phyloP scores from a whole-genome alignment of 306 rosid genomes.

The Vicia villosa region DNA sequence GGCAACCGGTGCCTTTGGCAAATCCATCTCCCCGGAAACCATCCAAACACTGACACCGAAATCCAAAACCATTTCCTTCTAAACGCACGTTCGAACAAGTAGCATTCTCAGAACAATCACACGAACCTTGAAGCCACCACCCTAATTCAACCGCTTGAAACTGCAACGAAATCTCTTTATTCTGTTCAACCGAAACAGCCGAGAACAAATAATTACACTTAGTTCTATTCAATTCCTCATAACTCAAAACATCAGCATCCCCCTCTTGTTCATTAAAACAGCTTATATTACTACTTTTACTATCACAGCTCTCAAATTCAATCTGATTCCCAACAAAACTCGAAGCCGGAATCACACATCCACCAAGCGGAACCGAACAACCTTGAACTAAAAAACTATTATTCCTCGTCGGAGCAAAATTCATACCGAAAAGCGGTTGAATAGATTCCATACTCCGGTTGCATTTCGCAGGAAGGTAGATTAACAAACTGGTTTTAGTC shows the following conservation, averaged over 20 bases:
- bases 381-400: slow-evolving; percentile 62
- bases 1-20: slow-evolving; percentile 55
- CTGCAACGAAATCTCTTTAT: slow-evolving; percentile 42
- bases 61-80: slow-evolving; percentile 6
- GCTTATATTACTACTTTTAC: slow-evolving; percentile 39
- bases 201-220: slow-evolving; percentile 56
- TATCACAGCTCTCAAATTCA: slow-evolving; percentile 24
- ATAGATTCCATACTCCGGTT: slow-evolving; percentile 47
- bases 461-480: slow-evolving; percentile 57
- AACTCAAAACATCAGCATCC: slow-evolving; percentile 2
- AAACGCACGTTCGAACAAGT: neutral
- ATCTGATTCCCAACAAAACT: slow-evolving; percentile 37
- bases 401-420: slow-evolving; percentile 48
- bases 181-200: slow-evolving; percentile 46
- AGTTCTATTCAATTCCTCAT: neutral
- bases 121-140: slow-evolving; percentile 69
- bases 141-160: slow-evolving; percentile 59
- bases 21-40: slow-evolving; percentile 76
- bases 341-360: slow-evolving; percentile 50
- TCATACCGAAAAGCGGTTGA: slow-evolving; percentile 27
- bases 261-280: slow-evolving; percentile 42
- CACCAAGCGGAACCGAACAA: slow-evolving; percentile 35
- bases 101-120: slow-evolving; percentile 44
- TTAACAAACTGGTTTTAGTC: slow-evolving; percentile 50
- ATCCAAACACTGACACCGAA: slow-evolving; percentile 55